phyloP scores from a whole-genome alignment of 305 asterid species.

The Striga hermonthica region DNA sequence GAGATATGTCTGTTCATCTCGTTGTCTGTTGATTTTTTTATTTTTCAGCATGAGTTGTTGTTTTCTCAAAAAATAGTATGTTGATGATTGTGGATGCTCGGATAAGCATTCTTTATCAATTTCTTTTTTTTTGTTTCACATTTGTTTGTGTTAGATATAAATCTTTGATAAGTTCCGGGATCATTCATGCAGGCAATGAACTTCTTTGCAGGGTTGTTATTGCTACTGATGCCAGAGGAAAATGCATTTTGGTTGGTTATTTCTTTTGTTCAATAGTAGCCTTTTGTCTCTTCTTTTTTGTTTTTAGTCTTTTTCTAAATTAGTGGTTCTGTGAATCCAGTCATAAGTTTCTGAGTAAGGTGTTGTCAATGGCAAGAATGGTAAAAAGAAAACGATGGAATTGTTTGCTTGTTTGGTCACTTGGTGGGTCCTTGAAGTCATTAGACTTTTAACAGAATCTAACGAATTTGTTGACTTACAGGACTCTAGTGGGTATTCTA shows the following conservation, averaged over 20 bases:
- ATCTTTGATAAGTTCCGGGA: too few relatives aligned
- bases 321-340: slow-evolving; percentile 11
- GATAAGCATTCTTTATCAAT: too few relatives aligned
- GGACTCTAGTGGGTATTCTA: slow-evolving; percentile 80
- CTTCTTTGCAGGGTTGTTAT: slow-evolving; percentile 82
- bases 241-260: slow-evolving; percentile 83
- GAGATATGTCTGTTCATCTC: too few relatives aligned
- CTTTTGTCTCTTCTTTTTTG: slow-evolving; percentile 16
- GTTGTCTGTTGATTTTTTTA: background rate
- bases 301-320: background rate
- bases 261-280: background rate
- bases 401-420: slow-evolving; percentile 25
- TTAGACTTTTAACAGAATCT: slow-evolving; percentile 29
- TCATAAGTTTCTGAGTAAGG: background rate
- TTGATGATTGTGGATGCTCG: background rate
- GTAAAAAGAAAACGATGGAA: background rate
- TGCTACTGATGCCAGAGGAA: slow-evolving; percentile 92
- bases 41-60: background rate
- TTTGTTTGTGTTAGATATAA: background rate
- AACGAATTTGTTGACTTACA: slow-evolving; percentile 42
- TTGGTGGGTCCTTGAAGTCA: slow-evolving; percentile 6
- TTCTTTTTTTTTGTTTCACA: background rate
- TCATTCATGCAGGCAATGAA: slow-evolving; percentile 82
- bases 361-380: background rate
- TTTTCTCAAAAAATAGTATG: too few relatives aligned